Base-by-base conservation (phyloP, 441 rosid species). In the Eugenia klotzschiana region DNA sequence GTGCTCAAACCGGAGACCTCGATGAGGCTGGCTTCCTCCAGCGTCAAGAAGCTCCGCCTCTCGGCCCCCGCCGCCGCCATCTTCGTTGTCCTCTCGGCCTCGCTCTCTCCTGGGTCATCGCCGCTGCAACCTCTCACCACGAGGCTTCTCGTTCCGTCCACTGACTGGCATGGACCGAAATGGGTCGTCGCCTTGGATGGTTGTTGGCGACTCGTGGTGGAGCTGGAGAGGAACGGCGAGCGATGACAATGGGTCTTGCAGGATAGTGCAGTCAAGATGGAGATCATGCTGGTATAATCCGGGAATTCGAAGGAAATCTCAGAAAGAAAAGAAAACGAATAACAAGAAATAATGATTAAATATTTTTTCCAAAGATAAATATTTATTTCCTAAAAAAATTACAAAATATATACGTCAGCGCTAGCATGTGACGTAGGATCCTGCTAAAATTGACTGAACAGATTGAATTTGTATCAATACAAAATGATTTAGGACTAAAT, bases 1-100 rank as follows among this genome's bases (percentile, higher is more conserved):
- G 92, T 88, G 90, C 92, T 90, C 80, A 96, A 85, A 0, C 98
- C 99, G 3, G 98, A 92, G 2, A 94, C 79, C 84, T 96, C 98
- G 4, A 96, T 94, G 10, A 96, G 90, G 29, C 98, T 98, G 18
- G 98, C 98, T 87, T 96, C 99, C 90, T 94, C 99, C 57, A 92
- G 86, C 80, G 85, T 90, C 89, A 94, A 87, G 88, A 96, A 96
- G 49, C 88, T 88, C 87, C 88, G 85, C 51, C 86, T 23, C 57
- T 54, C 57, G 26, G 40, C 40, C 40, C 41, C 41, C 53, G 86
- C 82, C 81, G 40, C 3, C 8, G 22, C 16, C 53, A 6, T 16
- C 53, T 6, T 51, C 54, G 22, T 18, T 7, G 54, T 51, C 54
- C 54, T 18, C 54, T 51, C 22, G 22, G 25, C 25, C 12, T 81